Percentiles rank a stretch among this genome's conserved stretches.
phyloP scores from a whole-genome alignment of 306 rosid species.

The Luffa aegyptiaca region DNA sequence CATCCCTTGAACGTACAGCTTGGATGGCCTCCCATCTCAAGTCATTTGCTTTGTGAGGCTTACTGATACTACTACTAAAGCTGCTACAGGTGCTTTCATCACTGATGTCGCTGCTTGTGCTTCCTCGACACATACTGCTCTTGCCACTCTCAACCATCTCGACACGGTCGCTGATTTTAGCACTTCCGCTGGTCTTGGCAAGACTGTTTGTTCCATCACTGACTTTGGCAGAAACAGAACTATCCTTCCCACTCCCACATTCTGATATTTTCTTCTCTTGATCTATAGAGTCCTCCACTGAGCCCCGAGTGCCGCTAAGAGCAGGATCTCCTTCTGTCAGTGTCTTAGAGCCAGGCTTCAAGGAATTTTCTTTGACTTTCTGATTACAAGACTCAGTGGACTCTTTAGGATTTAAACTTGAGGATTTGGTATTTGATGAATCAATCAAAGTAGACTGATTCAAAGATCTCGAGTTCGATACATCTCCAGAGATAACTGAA shows the following conservation, averaged over 20 bases:
- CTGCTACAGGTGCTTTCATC: conserved; percentile 97
- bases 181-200: conserved; percentile 62
- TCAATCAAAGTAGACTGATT: conserved; percentile 19
- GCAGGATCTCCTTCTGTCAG: conserved; percentile 24
- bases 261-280: conserved; percentile 68
- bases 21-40: conserved; percentile 97
- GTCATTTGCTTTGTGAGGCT: conserved; percentile 98
- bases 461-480: conserved; percentile 25
- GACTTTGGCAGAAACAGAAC: conserved; percentile 70
- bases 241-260: conserved; percentile 67
- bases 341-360: conserved; percentile 31
- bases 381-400: conserved; percentile 40
- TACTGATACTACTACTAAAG: conserved; percentile 81
- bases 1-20: conserved; percentile 73
- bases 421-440: conserved; percentile 15
- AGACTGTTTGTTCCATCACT: conserved; percentile 11
- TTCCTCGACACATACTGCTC: conserved; percentile 48
- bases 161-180: conserved; percentile 75
- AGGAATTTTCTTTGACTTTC: conserved; percentile 33
- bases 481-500: conserved; percentile 21
- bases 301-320: conserved; percentile 39
- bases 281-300: conserved; percentile 41
- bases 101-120: conserved; percentile 91
- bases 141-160: conserved; percentile 25
- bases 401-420: conserved; percentile 30